Base-by-base conservation (phyloP, 164 flowering plant species). In the Chimonanthus salicifolius region DNA sequence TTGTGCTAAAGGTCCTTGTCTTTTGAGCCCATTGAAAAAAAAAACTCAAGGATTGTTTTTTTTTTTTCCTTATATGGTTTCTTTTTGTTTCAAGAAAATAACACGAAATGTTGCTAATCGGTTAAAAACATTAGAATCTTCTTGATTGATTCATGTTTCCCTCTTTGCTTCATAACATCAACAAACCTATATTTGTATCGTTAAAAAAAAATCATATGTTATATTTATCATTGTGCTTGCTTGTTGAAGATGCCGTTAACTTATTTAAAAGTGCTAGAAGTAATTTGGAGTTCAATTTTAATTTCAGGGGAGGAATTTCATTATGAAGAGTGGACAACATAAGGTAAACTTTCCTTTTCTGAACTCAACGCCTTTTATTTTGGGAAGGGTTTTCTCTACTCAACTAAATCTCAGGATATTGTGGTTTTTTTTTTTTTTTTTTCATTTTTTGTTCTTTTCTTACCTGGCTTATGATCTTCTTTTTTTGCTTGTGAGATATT, bases 221-320 rank as follows among this genome's bases (percentile, higher is more conserved):
- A 3, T 44, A 1, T 7, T 2, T 20, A n/a, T 47, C 48, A 13
- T 9, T 33, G 33, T 33, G 33, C 33, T 33, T 33, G 33, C 33
- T 33, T 33, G 33, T 33, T 33, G 33, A 33, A 33, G 33, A 33
- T 33, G 2, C 9, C 5, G 33, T 68, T 47, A 6, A n/a, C 7
- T 49, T 49, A 4, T n/a, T 47, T 47, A 18, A 8, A 5, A 4
- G 20, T 45, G 15, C 7, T 13, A 47, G 54, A 66, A 62, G 60
- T 80, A 13, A 76, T 70, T 62, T 49, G 46, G 60, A 20, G 33
- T 10, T 69, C 0, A 72, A 18, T 72, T 71, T 68, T 11, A 54
- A 50, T 76, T 78, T 46, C 91, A 94, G 97, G 97, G 77, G 11
- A 88, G 69, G 64, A 78, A 80, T 58, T 90, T 94, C 81, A 78